Evolutionary conservation across 495 filamentous ascomycete genomes (phyloP).

Genomic region (Xylaria telfairii): DNA sequence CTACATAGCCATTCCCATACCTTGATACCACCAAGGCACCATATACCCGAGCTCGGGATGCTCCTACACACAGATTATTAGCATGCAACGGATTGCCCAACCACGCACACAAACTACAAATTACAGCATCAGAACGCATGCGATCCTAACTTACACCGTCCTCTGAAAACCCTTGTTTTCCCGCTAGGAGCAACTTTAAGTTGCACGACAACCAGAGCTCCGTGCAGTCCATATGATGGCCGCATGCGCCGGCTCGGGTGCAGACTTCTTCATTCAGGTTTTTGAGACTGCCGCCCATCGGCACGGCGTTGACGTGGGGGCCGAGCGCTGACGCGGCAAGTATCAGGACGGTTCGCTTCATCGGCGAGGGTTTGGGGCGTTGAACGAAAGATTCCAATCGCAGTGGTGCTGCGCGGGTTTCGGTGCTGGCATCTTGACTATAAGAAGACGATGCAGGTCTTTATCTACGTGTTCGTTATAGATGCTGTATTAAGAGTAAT

Average conservation of each 20-base stretch:
- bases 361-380: neutral
- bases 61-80: neutral
- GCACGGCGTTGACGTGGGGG: constrained; percentile 2
- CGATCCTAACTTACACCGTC: constrained; percentile 15
- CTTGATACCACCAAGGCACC: constrained; percentile 25
- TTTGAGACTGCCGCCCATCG: constrained; percentile 5
- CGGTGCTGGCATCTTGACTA: neutral
- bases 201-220: constrained; percentile 20
- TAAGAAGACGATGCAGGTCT: neutral
- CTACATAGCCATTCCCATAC: constrained; percentile 12
- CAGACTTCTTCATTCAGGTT: constrained; percentile 23
- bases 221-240: constrained; percentile 19
- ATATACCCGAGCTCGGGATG: constrained; percentile 20
- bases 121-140: neutral
- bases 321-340: neutral
- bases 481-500: neutral
- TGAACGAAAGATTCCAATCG: neutral
- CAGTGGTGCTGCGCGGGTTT: neutral
- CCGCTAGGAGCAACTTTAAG: constrained; percentile 14
- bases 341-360: neutral
- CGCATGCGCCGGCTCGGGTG: constrained; percentile 8
- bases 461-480: constrained; percentile 10
- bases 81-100: neutral
- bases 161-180: constrained; percentile 6
- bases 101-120: neutral